phyloP scores from a whole-genome alignment of 805 yeast species.

The Cyberlindnera sargentensis region DNA sequence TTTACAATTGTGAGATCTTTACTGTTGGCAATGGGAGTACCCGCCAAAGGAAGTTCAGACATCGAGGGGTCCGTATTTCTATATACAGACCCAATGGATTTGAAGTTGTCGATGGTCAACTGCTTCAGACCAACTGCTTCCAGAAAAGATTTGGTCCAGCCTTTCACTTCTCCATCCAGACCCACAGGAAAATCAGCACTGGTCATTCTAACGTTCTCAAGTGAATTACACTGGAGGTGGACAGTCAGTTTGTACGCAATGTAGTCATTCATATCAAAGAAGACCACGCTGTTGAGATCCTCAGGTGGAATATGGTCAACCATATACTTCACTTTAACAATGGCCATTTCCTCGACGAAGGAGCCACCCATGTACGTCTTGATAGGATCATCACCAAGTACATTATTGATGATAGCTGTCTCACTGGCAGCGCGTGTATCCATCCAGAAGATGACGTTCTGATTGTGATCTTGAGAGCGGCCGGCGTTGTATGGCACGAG shows the following conservation, averaged over 20 bases:
- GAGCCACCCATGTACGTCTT: conserved; percentile 33
- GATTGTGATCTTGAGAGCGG: conserved; percentile 16
- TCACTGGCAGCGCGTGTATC: conserved; percentile 38
- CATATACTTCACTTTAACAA: conserved; percentile 43
- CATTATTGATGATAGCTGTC: conserved; percentile 20
- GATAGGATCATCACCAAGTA: conserved; percentile 11
- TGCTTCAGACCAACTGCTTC: conserved; percentile 14
- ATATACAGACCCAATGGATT: conserved; percentile 24
- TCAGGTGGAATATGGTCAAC: conserved; percentile 20
- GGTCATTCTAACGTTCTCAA: conserved; percentile 3
- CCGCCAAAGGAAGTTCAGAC: conserved; percentile 22
- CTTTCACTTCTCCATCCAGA: conserved; percentile 52
- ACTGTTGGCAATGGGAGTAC: conserved; percentile 23
- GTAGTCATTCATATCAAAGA: conserved; percentile 48
- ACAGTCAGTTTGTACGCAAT: conserved; percentile 25
- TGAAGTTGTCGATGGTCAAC: conserved; percentile 10
- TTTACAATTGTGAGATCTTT: conserved; percentile 24
- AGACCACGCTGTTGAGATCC: conserved; percentile 24
- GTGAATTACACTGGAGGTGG: conserved; percentile 3
- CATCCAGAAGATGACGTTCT: conserved; percentile 55
- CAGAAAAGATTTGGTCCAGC: conserved; percentile 36
- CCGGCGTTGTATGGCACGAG: conserved; percentile 29
- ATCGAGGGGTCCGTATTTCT: conserved; percentile 1
- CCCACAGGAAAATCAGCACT: conserved; percentile 26
- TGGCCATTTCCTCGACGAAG: conserved; percentile 50